Evolutionary conservation across 78 protist genomes (phyloP), one percentile per base, ranked within the genome.

Genomic region (Dictyostelium capitatum): DNA sequence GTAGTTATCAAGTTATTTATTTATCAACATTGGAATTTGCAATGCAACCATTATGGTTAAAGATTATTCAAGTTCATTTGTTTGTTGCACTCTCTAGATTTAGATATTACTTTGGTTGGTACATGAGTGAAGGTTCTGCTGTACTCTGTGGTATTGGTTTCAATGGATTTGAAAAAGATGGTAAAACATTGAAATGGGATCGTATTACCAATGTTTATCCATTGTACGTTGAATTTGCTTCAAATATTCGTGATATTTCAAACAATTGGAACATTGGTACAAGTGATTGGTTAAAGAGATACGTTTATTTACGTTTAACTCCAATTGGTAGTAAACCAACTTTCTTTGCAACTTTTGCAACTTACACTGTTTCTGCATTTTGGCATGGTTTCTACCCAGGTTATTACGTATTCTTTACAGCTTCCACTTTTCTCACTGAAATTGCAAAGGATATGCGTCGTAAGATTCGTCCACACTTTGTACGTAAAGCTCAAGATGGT

Each of bases 341-440:
- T 11, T 69, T 89, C 65, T 25, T 8, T 41, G 89, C 84, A 43
- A 82, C 95, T 3, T 51, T 89, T 32, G 57, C 62, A n/a, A 92
- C 96, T 17, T 93, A 96, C 79, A 47, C 65, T 1, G 59, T 85
- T 50, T 83, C 94, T 37, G 97, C 97, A 37, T 92, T 96, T 80
- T 96, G 97, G 97, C 97, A 96, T 11, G 97, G 97, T 50, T 90
- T 95, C 92, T 95, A 95, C 79, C 97, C 97, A 62, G 97, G 97
- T 32, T 91, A 91, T 82, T 91, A 91, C 53, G 47, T 83, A 62
- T 91, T 91, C 90, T 91, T 91, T 53, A 51, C 75, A 0, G 43
- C 47, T 4, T 41, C 89, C 2, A 79, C 95, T 7, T 78, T 91
- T 82, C 87, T 91, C 80, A 91, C 95, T 2, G 95, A 91, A 20